Evolutionary conservation across 2,329 filamentous ascomycete species (phyloP), one percentile per base, ranked within the genome.

Genomic region (Podosphaera fusca): DNA sequence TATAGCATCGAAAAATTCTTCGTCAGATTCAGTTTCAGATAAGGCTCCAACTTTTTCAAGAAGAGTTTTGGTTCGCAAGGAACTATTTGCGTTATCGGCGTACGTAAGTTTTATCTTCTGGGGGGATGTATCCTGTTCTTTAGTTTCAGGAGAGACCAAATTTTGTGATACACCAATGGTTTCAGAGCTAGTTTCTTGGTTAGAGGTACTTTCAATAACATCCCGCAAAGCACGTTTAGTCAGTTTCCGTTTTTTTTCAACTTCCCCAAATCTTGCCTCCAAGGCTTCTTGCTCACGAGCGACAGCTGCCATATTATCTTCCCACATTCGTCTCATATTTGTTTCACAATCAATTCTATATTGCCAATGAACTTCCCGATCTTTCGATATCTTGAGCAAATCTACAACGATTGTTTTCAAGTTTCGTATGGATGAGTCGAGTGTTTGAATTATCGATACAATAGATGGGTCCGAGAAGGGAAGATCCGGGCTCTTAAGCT

Each of bases 251-350:
- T 94, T 96, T 66, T 85, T 79, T 68, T 96, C 90, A 1, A 88
- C 86, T 69, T 95, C 86, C 50, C 86, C 87, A 59, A 95, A 85
- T 58, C 82, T 84, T 40, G 80, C 86, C 67, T 96, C 87, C 1
- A 98, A 76, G 55, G 88, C 79, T 69, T 96, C 92, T 64, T 98
- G 92, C 68, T 98, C 92, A 57, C 81, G 82, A 21, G 89, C 92
- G n/a, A 98, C 85, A 64, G 89, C 82, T 8, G 92, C 88, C 92
- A 98, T 95, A 70, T 89, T 96, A 65, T 98, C 92, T 70, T 98
- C 92, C 92, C 92, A 98, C 80, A 98, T 86, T 59, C 86, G 83
- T 42, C 92, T 81, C 71, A 96, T 84, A 67, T 95, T 87, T 49
- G 83, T 82, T 71, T 98, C 92, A 56, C 88, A 83, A 63, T 95